Evolutionary conservation across 2,329 filamentous ascomycete species (phyloP).

Genomic region (Aspergillus piperis): DNA sequence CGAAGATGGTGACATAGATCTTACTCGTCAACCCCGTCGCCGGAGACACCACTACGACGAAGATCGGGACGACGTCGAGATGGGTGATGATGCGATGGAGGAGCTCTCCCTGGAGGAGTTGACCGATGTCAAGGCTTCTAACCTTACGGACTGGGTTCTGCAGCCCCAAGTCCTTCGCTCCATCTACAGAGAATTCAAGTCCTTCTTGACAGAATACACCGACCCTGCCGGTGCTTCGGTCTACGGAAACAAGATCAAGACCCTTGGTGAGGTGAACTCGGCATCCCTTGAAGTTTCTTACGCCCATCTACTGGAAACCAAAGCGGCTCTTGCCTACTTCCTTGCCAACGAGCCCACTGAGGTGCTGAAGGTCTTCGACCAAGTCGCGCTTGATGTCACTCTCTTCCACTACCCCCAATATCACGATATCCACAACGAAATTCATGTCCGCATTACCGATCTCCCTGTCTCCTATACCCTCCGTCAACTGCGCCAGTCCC

Average conservation of each 20-base stretch:
- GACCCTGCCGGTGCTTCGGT: conserved; percentile 87
- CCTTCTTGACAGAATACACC: conserved; percentile 93
- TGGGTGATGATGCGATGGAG: conserved; percentile 92
- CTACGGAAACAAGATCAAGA: conserved; percentile 91
- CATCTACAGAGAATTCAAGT: conserved; percentile 95
- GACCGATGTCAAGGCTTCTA: conserved; percentile 89
- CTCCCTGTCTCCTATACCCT: conserved; percentile 93
- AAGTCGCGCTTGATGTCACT: conserved; percentile 94
- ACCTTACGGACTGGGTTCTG: conserved; percentile 92
- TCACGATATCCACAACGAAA: conserved; percentile 94
- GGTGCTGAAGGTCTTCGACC: conserved; percentile 92
- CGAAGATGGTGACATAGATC: conserved; percentile 79
- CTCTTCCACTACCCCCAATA: conserved; percentile 97
- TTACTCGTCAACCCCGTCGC: conserved; percentile 81
- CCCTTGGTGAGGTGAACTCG: conserved; percentile 94
- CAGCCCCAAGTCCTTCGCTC: conserved; percentile 87
- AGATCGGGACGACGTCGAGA: conserved; percentile 82
- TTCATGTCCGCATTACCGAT: conserved; percentile 95
- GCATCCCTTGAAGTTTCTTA: conserved; percentile 97
- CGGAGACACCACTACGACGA: conserved; percentile 91
- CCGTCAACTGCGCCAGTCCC: conserved; percentile 89
- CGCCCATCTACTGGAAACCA: conserved; percentile 83
- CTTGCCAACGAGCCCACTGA: conserved; percentile 94
- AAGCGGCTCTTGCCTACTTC: conserved; percentile 94
- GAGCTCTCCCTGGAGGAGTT: conserved; percentile 90